Evolutionary conservation across 768 basidiomycete genomes (phyloP), one percentile per base, ranked within the genome.

Genomic region (Naganishia kalamii): DNA sequence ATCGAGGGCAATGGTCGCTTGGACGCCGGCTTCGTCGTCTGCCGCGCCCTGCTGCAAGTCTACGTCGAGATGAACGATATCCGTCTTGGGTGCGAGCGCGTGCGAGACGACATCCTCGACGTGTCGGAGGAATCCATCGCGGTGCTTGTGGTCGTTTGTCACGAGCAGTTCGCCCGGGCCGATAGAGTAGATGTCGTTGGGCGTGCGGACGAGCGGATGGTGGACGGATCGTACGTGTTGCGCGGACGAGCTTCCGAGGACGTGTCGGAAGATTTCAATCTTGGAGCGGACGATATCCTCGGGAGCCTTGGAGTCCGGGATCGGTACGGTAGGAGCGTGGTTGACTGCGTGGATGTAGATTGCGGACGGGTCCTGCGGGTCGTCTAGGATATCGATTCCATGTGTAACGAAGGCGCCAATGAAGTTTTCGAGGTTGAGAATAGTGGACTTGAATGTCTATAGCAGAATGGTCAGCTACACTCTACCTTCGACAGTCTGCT

Each of bases 341-440:
- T 72, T 72, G 30, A 72, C 57, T 0, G 69, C 71, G 43, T 72
- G 68, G 48, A 72, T 63, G 68, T 70, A 72, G 33, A 70, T 40
- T 4, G 47, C 23, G 15, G 60, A 29, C 0, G 62, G 37, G 19
- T 66, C 23, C 8, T 17, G 1, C 4, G 67, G 67, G 52, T 65
- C 63, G 43, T 48, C 35, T 43, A 60, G 27, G 40, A 72, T 65
- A 46, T 72, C 71, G 41, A 72, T 67, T 1, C 71, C 71, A 30
- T 72, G 71, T 10, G 69, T 68, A 27, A 70, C 59, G 41, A 72
- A 69, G 0, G 68, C 66, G 12, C 57, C 66, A 15, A 47, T 33
- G 35, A 69, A 66, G 1, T 46, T 61, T 5, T 13, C n/a, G 0
- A 70, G 43, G 2, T 32, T 25, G 4, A 71, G 25, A 15, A 63